Conservation (phyloP, 2,329 filamentous ascomycete species). For the Blastomyces percursus region DNA sequence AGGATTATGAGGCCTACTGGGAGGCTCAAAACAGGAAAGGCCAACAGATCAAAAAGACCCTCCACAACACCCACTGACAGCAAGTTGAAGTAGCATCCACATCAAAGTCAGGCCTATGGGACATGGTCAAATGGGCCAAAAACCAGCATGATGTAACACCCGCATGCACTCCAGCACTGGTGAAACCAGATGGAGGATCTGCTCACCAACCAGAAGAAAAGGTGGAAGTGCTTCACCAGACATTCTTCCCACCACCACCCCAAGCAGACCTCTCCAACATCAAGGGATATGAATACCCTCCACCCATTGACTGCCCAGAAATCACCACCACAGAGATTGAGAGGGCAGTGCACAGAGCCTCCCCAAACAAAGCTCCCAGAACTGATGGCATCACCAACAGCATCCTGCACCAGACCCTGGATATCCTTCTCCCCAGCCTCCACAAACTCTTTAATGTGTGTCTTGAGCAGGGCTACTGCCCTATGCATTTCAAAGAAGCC, state of each 20-base stretch:
- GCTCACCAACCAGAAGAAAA: neutral
- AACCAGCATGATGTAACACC: neutral
- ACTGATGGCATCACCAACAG: neutral
- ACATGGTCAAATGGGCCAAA: too few species aligned
- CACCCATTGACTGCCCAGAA: constrained; percentile 13
- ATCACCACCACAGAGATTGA: constrained; percentile 17
- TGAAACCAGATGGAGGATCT: too few species aligned
- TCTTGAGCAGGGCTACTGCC: too few species aligned
- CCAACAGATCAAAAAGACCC: too few species aligned
- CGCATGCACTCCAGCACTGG: too few species aligned
- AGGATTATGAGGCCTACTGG: too few species aligned
- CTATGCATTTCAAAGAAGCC: too few species aligned
- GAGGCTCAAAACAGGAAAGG: too few species aligned
- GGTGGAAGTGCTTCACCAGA: constrained; percentile 3
- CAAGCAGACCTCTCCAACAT: constrained; percentile 3
- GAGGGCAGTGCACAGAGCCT: constrained; percentile 14
- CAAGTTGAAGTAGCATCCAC: too few species aligned
- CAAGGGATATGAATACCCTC: constrained; percentile 12
- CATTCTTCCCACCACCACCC: neutral
- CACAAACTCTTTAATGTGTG: neutral
- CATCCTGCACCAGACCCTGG: neutral
- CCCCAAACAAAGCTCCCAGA: constrained; percentile 14
- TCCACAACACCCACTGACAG: too few species aligned
- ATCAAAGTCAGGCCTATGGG: too few species aligned
- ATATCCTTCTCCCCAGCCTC: constrained; percentile 1